Base-by-base conservation (phyloP, 2,329 filamentous ascomycete genomes). In the Orbilia quercus region DNA sequence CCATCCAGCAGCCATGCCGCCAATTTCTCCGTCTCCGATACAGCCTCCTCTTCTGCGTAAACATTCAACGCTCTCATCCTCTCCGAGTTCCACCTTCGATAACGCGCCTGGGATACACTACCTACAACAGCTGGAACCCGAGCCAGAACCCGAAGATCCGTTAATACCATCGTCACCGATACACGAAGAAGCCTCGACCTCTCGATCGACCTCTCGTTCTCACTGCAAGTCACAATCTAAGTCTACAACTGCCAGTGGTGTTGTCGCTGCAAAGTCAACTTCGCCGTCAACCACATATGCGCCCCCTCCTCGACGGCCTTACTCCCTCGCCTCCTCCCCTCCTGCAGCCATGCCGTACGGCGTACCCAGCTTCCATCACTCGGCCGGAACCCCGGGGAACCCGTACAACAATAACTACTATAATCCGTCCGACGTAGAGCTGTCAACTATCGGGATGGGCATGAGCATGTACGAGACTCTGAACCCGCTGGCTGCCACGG, bases 381-480 rank as follows among this genome's bases (percentile, higher is more conserved):
- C 67, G n/a, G 53, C 59, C 6, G 58, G 57, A 2, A 63, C 64
- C 2, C n/a, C 66, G 2, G 58, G 60, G 1, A 64, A 64, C n/a
- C 66, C 67, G 6, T 64, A 63, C 22, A 57, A 57, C 25, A 57
- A 50, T 25, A 60, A 54, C 42, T 65, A 31, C 18, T 72, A 72
- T 45, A 65, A 72, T 16, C 67, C 67, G 5, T 72, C 67, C 0
- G 67, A 72, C 20, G 67, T 72, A 18, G 67, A 72, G 31, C 18
- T 72, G 20, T 72, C 67, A 2, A 72, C 67, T 28, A 59, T 72
- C n/a, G 67, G 62, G 2, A 65, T 72, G 66, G 57, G 66, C 16
- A 72, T 72, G 67, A 71, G 58, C 42, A 71, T 71, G 66, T 72
- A 72, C 40, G 67, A 72, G 54, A 72, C 67, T 23, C 38, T 72